phyloP scores from a whole-genome alignment of 2,329 filamentous ascomycete genomes.

The Trichophyton mentagrophytes region DNA sequence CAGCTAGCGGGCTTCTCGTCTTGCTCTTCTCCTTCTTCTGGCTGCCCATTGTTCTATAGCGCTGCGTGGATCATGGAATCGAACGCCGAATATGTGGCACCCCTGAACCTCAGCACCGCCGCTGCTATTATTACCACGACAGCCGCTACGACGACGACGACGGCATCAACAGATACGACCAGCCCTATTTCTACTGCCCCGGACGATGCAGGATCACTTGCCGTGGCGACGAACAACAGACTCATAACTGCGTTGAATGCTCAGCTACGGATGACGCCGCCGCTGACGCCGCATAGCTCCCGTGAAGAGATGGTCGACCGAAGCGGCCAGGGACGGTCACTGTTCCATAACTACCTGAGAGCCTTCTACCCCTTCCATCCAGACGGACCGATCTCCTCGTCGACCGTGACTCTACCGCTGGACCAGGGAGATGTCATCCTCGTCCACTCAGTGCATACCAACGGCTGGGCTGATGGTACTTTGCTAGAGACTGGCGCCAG shows the following conservation, averaged over 20 bases:
- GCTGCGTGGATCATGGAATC: slow-evolving; percentile 9
- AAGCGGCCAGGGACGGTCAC: slow-evolving; percentile 40
- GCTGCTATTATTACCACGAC: not conserved
- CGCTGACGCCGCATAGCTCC: slow-evolving; percentile 56
- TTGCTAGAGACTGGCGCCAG: slow-evolving; percentile 71
- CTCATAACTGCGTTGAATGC: slow-evolving; percentile 14
- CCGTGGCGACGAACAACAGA: slow-evolving; percentile 8
- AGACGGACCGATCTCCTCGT: slow-evolving; percentile 60
- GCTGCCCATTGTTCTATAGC: not conserved
- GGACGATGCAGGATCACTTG: slow-evolving; percentile 4
- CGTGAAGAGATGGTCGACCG: slow-evolving; percentile 42
- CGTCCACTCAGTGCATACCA: slow-evolving; percentile 92
- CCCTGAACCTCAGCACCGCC: slow-evolving; percentile 10
- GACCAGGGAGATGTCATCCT: slow-evolving; percentile 85
- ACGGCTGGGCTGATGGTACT: slow-evolving; percentile 96
- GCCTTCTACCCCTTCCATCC: slow-evolving; percentile 91
- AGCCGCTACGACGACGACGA: not conserved
- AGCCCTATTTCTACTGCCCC: not conserved
- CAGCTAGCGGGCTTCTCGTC: not conserved
- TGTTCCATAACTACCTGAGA: slow-evolving; percentile 89
- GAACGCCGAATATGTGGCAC: slow-evolving; percentile 11
- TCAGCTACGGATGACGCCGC: slow-evolving; percentile 56
- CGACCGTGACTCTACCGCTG: slow-evolving; percentile 76
- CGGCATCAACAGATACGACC: no score
- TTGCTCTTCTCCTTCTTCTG: not conserved